These are phyloP conservation scores for Carex littledalei DNA, from an alignment of 176 grass and related monocot genomes.

Conservation along the genomic window DNA sequence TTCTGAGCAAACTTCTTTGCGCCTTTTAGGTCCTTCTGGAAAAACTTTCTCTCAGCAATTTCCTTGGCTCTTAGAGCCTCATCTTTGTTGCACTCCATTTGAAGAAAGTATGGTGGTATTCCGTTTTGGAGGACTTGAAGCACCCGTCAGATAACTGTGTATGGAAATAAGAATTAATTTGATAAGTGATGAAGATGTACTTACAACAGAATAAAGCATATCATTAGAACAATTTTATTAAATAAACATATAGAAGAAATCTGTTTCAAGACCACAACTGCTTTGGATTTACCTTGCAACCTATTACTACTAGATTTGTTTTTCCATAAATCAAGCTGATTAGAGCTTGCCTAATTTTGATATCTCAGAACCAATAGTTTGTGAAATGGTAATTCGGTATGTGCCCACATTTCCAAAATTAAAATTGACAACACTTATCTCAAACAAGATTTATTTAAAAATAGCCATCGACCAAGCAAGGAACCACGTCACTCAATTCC, in stretches of 20 bases:
- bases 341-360: not conserved
- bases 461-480: not conserved
- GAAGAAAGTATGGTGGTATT: not conserved
- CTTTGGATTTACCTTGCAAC: not conserved
- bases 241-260: not conserved
- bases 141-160: not conserved
- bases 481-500: not conserved
- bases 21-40: conserved; percentile 43
- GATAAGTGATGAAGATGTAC: not conserved
- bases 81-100: conserved; percentile 63
- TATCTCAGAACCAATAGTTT: not conserved
- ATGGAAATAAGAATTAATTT: not conserved
- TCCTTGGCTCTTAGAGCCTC: conserved; percentile 63
- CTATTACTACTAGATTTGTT: not conserved
- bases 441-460: not conserved
- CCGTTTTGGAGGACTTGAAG: not conserved
- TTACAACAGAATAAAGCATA: not conserved
- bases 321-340: not conserved
- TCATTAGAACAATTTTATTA: not conserved
- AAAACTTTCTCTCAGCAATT: conserved; percentile 70
- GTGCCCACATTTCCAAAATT: not conserved
- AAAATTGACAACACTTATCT: not conserved
- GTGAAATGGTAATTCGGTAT: not conserved
- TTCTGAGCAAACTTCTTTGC: conserved; percentile 78
- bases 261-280: not conserved